Conservation (phyloP, 1,139 yeast species). For the Kodamaea plutei region DNA sequence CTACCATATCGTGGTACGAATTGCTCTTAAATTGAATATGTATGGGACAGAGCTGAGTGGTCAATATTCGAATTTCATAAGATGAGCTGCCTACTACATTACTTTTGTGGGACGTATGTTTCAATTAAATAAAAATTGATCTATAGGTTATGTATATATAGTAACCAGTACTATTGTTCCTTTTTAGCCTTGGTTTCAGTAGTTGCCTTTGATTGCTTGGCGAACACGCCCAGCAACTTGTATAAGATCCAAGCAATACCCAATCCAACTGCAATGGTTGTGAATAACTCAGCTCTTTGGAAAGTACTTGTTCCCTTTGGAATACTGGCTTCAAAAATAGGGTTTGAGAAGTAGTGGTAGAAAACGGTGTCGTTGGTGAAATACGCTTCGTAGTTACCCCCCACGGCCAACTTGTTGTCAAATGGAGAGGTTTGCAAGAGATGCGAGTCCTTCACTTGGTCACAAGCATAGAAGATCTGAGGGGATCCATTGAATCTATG, state of each 20-base stretch:
- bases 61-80: too few species aligned
- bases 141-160: too few species aligned
- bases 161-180: too few species aligned
- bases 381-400: conserved; percentile 35
- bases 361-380: conserved; percentile 43
- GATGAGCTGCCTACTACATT: too few species aligned
- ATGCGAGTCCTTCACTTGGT: conserved; percentile 19
- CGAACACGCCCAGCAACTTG: too few species aligned
- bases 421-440: conserved; percentile 36
- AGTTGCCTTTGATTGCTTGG: too few species aligned
- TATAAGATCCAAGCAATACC: conserved; percentile 11
- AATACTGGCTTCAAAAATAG: conserved; percentile 11
- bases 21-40: too few species aligned
- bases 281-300: conserved; percentile 14
- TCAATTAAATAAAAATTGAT: too few species aligned
- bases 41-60: too few species aligned
- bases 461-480: conserved; percentile 33
- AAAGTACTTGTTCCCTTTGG: conserved; percentile 21
- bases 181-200: too few species aligned
- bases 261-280: conserved; percentile 12
- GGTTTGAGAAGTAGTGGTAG: conserved; percentile 25
- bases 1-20: too few species aligned
- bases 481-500: conserved; percentile 18
- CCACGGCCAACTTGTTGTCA: conserved; percentile 24
- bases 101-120: too few species aligned